Conservation (phyloP, 2,329 filamentous ascomycete species). For the Fusarium decemcellulare region DNA sequence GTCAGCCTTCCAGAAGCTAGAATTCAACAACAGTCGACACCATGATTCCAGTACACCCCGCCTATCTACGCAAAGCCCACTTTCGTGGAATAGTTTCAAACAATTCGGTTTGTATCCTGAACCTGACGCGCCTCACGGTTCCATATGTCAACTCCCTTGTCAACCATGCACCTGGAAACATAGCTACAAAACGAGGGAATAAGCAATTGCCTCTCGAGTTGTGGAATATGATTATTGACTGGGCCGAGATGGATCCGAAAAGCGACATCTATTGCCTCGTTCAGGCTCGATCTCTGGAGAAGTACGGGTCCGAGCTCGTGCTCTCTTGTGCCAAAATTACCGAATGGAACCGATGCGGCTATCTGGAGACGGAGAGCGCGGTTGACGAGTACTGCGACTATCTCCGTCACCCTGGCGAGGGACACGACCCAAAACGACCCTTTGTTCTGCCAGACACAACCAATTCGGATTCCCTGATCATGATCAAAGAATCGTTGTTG, state of each 20-base stretch:
- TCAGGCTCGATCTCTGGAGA: background rate
- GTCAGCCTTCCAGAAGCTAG: background rate
- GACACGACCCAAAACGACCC: background rate
- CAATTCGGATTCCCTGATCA: background rate
- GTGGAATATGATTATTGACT: background rate
- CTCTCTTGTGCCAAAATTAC: background rate
- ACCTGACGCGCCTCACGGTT: background rate
- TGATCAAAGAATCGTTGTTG: background rate
- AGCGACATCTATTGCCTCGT: background rate
- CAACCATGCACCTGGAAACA: background rate
- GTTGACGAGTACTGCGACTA: background rate
- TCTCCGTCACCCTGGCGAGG: background rate
- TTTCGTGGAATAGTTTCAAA: background rate
- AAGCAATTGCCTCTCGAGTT: background rate
- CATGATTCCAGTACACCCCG: background rate
- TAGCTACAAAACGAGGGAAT: background rate
- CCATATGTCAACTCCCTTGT: background rate
- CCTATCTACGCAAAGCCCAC: background rate
- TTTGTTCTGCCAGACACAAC: background rate
- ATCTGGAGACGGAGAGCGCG: background rate
- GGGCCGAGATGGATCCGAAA: background rate
- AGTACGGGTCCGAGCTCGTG: background rate
- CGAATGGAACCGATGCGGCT: background rate
- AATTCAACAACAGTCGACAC: background rate
- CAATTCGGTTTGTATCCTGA: background rate